Percentiles rank a stretch among this genome's conserved stretches.
phyloP scores from a whole-genome alignment of 805 yeast genomes.

The Ogataea methanolica region DNA sequence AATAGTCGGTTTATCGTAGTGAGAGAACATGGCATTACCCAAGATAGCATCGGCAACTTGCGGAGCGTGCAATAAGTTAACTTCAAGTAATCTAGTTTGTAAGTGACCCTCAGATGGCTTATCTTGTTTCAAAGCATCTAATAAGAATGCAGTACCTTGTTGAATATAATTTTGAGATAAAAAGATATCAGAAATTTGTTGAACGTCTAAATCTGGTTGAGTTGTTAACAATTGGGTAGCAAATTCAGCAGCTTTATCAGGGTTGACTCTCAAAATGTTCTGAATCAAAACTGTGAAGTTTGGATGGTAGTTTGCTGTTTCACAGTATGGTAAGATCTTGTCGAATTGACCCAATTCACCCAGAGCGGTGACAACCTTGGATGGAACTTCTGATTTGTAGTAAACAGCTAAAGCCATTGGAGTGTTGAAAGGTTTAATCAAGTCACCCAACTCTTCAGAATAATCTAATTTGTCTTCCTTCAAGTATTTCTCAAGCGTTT shows the following conservation, averaged over 20 bases:
- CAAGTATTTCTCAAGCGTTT: constrained; percentile 92
- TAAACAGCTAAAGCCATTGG: constrained; percentile 89
- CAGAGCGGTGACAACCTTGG: constrained; percentile 84
- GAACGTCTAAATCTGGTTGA: constrained; percentile 69
- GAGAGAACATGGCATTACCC: constrained; percentile 93
- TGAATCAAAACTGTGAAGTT: constrained; percentile 88
- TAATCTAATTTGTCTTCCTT: constrained; percentile 90
- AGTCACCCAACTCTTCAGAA: constrained; percentile 97
- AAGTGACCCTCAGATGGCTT: constrained; percentile 92
- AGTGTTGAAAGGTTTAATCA: constrained; percentile 82
- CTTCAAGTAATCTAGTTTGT: constrained; percentile 91
- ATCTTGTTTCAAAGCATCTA: constrained; percentile 93
- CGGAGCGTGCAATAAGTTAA: constrained; percentile 91
- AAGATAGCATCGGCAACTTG: constrained; percentile 99
- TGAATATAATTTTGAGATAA: constrained; percentile 91
- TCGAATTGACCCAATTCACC: constrained; percentile 97
- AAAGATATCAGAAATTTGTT: constrained; percentile 87
- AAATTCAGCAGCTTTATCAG: constrained; percentile 98
- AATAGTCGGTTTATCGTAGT: constrained; percentile 89
- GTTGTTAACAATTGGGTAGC: constrained; percentile 75
- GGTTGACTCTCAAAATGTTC: constrained; percentile 83
- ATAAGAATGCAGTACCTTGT: constrained; percentile 95
- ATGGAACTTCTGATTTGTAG: constrained; percentile 73
- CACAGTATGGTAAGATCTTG: constrained; percentile 90
- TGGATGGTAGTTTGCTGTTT: constrained; percentile 83